Base-by-base conservation (phyloP, 331 rosid genomes). In the Quercus lobata region DNA sequence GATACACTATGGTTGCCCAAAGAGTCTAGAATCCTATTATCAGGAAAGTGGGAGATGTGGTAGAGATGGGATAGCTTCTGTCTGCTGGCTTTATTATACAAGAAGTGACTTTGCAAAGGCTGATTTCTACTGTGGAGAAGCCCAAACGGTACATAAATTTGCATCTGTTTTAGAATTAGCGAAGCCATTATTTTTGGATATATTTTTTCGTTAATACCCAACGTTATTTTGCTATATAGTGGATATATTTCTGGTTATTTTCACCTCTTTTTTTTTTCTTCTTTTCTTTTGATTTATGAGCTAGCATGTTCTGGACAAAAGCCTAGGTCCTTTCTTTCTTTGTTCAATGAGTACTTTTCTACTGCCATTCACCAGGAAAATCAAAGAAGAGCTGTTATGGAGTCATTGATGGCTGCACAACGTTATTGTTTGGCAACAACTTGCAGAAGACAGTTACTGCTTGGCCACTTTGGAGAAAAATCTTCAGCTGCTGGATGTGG, bases 31-130 rank as follows among this genome's bases (percentile, higher is more conserved):
- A 81, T 89, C 90, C 75, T 94, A 94, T 84, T 94, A 90, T 88
- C 98, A 94, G 87, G 98, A 88, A 92, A 94, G 97, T 79, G 97
- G 98, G 69, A 87, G 97, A 35, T 94, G 97, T 44, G 98, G 97
- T 78, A 88, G 98, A 88, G 98, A 94, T 87, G 97, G 98, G 75
- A 85, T 94, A 77, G 86, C 96, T 54, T 94, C 98, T 82, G 90
- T 88, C 71, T 94, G 98, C 86, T 90, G 98, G 92, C 98, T 94
- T 78, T 92, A 92, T 81, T 94, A 94, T 91, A 82, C 96, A 80
- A 92, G 91, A 89, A 84, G 92, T 72, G 98, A 90, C 86, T 94
- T 92, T 69, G 14, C 86, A 37, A 90, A 90, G 88, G 92, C 88
- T 1, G 86, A 86, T 5, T 92, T 89, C 76, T 94, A 94, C 77